phyloP scores from a whole-genome alignment of 73 alveolate species.

The Paramecium bursaria region DNA sequence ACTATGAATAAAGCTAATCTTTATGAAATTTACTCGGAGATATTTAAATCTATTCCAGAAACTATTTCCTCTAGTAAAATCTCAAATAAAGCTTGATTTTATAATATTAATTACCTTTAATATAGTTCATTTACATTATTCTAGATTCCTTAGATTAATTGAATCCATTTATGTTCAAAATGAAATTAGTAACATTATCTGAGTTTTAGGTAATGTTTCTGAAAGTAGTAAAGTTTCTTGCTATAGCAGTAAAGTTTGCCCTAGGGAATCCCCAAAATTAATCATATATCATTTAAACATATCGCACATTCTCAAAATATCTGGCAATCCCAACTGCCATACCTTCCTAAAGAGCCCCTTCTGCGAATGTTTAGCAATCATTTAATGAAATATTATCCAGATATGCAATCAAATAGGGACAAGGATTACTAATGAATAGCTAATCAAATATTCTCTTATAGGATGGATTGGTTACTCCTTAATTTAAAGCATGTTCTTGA shows the following conservation, averaged over 20 bases:
- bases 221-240: neutral
- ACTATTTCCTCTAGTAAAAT: neutral
- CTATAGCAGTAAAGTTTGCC: neutral
- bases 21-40: neutral
- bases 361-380: slow-evolving; percentile 41
- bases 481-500: slow-evolving; percentile 50
- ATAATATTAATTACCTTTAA: slow-evolving; percentile 6
- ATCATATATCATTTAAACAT: slow-evolving; percentile 8
- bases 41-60: slow-evolving; percentile 6
- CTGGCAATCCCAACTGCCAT: slow-evolving; percentile 69
- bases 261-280: slow-evolving; percentile 37
- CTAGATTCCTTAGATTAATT: slow-evolving; percentile 2
- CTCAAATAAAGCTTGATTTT: slow-evolving; percentile 6
- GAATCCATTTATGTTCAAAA: slow-evolving; percentile 10
- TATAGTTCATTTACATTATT: slow-evolving; percentile 15
- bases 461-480: neutral
- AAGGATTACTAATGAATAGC: slow-evolving; percentile 53
- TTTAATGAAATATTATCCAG: slow-evolving; percentile 1
- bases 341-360: slow-evolving; percentile 56
- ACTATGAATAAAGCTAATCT: too few relatives aligned
- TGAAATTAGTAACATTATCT: slow-evolving; percentile 37
- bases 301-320: slow-evolving; percentile 55
- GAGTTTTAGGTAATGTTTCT: slow-evolving; percentile 20
- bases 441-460: slow-evolving; percentile 24
- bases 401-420: neutral